Evolutionary conservation across 306 rosid species (phyloP), one percentile per base, ranked within the genome.

Genomic region (Lotus japonicus): DNA sequence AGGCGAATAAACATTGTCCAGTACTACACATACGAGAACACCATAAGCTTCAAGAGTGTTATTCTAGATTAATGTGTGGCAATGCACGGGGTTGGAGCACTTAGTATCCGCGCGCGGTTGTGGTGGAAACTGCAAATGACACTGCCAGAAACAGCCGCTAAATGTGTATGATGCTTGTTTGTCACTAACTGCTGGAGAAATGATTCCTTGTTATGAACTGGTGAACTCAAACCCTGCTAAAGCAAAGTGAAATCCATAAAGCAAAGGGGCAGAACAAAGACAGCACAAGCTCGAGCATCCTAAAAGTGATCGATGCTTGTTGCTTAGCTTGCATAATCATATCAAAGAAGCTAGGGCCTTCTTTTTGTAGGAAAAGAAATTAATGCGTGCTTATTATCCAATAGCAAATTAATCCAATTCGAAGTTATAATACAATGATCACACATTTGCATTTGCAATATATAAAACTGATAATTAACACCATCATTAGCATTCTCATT

Each of bases 251-350:
- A 46, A 46, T 54, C 23, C 31, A 51, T 65, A 46, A 65, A 66
- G 64, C n/a, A 49, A 67, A 68, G 73, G 55, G 26, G 75, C 61
- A 72, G 68, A 68, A 49, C 58, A 77, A 62, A 72, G 69, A 68
- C 70, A 72, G 21, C 49, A 39, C 73, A 53, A 5, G 44, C 16
- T 4, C 43, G 50, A 68, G 80, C 61, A 81, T 81, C 71, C 41
- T 8, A 50, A 81, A 81, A 73, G 82, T 64, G 58, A 13, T 36
- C n/a, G n/a, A n/a, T n/a, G 63, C 49, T 17, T 64, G 63, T 69
- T 77, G 66, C 70, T 51, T 63, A 38, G 64, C 82, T 64, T 70
- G 74, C 63, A 64, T 63, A 72, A 73, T 68, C 71, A 73, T 73
- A n/a, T 62, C 58, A 66, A 53, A 53, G 9, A 66, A 66, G 6